These are phyloP conservation scores for Smittium mucronatum DNA, from an alignment of 371 early-diverging fungal genomes.

Conservation along the genomic window DNA sequence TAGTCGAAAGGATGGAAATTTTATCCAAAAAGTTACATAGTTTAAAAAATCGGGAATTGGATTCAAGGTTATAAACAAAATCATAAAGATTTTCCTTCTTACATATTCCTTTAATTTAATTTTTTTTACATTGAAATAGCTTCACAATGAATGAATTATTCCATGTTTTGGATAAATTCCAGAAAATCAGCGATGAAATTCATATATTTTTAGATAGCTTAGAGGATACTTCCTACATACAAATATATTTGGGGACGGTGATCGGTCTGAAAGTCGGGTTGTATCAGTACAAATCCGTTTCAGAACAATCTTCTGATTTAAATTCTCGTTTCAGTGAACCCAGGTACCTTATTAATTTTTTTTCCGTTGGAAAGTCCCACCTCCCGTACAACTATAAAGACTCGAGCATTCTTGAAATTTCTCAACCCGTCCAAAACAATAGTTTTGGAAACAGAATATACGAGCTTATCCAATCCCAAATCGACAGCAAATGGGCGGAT, in stretches of 20 bases:
- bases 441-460: neutral
- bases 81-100: neutral
- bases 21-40: neutral
- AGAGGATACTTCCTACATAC: neutral
- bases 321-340: too few species aligned
- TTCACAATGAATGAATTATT: neutral
- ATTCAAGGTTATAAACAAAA: neutral
- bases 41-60: neutral
- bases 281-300: neutral
- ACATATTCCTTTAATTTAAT: too few species aligned
- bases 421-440: neutral
- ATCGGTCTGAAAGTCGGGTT: neutral
- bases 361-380: neutral
- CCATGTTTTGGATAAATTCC: neutral
- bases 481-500: neutral
- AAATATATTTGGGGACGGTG: neutral
- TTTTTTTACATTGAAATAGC: neutral
- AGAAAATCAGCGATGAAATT: neutral
- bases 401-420: neutral
- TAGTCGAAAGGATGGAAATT: neutral
- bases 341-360: neutral
- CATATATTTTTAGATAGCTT: neutral
- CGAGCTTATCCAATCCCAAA: neutral
- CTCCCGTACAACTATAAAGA: neutral
- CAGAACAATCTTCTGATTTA: too few species aligned